Evolutionary conservation across 208 protist species (phyloP), one percentile per base, ranked within the genome.

Genomic region (Perkinsela sp.): DNA sequence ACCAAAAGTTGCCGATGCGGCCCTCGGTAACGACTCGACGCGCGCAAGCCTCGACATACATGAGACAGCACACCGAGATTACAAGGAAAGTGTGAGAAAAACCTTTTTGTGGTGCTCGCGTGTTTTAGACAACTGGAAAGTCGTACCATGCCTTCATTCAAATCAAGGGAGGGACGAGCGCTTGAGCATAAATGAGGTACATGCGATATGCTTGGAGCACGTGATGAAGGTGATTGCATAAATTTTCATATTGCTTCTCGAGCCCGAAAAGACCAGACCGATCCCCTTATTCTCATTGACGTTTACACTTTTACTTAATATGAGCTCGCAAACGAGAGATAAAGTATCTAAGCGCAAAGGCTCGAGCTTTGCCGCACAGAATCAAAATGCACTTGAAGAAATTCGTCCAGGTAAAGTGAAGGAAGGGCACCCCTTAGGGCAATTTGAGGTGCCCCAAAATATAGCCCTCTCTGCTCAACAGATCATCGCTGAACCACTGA

Each of bases 11-110:
- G 88, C 88, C 0, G 68, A 88, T 1, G 69, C 70, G 31, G 85
- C 89, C 28, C 85, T 94, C 78, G 72, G 78, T 69, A 32, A 67
- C 1, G 89, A 94, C 73, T 29, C 67, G 1, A 85, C 77, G 22
- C 82, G 89, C 1, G 72, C 70, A 69, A 73, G 74, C 30, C 78
- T 94, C 1, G 89, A 94, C 72, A 91, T 91, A 67, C 85, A 94
- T 73, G 89, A 94, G 71, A 89, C 79, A 1, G 86, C 86, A 0
- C 71, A 80, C 1, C 31, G 40, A 0, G 67, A 73, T 2, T 91
- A 91, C 77, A 94, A 92, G 74, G 74, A 88, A 31, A 73, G 73
- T 32, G 83, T 93, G 31, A 73, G 83, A 22, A 66, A 77, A 22
- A 81, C 78, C 28, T 93, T 86, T 70, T 67, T 80, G 40, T 90